These are phyloP conservation scores for Trichosporon asahii DNA, from an alignment of 1,284 basidiomycete species.

Conservation along the genomic window DNA sequence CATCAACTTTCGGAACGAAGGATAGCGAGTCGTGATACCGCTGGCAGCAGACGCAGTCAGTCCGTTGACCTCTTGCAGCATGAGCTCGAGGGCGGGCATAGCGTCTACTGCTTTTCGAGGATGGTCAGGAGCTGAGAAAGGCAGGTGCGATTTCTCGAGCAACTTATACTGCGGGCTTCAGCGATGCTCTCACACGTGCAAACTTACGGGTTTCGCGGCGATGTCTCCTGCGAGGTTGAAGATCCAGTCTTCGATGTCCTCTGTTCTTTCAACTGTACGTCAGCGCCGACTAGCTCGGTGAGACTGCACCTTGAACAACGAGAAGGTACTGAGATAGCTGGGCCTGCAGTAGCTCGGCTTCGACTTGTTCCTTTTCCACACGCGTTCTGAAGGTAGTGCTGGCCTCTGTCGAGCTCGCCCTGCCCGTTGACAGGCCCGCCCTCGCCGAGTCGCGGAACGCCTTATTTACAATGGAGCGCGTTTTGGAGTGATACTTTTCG, in stretches of 20 bases:
- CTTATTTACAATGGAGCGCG: slow-evolving; percentile 33
- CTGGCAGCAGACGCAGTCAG: slow-evolving; percentile 44
- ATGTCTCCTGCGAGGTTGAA: slow-evolving; percentile 50
- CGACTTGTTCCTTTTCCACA: slow-evolving; percentile 40
- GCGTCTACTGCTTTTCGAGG: slow-evolving; percentile 27
- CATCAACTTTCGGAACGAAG: slow-evolving; percentile 43
- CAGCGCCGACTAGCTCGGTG: neutral
- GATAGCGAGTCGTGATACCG: slow-evolving; percentile 37
- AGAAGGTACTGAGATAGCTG: slow-evolving; percentile 44
- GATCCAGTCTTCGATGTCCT: slow-evolving; percentile 50
- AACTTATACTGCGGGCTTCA: slow-evolving; percentile 38
- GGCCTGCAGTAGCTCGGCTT: slow-evolving; percentile 42
- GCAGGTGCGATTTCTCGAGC: slow-evolving; percentile 48
- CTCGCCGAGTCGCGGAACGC: slow-evolving; percentile 40
- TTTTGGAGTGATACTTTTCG: slow-evolving; percentile 42
- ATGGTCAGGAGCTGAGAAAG: slow-evolving; percentile 42
- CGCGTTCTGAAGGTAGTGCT: neutral
- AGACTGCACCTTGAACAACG: slow-evolving; percentile 41
- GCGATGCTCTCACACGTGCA: neutral
- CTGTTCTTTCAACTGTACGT: slow-evolving; percentile 46
- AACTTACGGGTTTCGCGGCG: slow-evolving; percentile 47
- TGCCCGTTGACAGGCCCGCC: slow-evolving; percentile 25
- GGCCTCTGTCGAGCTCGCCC: neutral
- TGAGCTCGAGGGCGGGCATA: slow-evolving; percentile 40
- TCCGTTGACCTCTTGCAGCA: slow-evolving; percentile 50